A percentile compares a stretch with the other conserved stretches of the same genome.
Conservation (phyloP, 495 filamentous ascomycete genomes). For the Aspergillus steynii region DNA sequence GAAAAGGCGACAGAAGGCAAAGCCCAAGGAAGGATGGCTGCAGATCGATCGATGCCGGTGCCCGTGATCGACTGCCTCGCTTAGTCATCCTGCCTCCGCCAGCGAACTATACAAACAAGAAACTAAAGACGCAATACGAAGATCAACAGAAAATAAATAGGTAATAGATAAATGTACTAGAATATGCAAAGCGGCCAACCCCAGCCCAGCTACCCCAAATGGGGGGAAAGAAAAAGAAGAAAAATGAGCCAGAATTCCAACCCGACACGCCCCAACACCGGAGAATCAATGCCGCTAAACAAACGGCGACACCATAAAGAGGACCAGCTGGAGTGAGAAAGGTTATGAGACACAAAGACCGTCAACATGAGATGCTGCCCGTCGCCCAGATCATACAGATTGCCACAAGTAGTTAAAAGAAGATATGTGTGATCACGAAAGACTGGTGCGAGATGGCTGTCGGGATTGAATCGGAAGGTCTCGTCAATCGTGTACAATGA, state of each 20-base stretch:
- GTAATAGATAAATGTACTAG: background rate
- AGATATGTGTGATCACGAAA: background rate
- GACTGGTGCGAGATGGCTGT: background rate
- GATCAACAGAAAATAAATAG: background rate
- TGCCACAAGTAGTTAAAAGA: background rate
- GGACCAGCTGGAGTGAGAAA: background rate
- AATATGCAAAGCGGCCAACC: background rate
- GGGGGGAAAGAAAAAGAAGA: too few species aligned
- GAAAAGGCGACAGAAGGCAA: background rate
- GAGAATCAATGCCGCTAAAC: background rate
- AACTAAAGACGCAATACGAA: background rate
- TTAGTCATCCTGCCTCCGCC: background rate
- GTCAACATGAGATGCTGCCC: background rate
- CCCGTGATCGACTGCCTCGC: background rate
- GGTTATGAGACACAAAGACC: background rate
- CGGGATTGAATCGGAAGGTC: background rate
- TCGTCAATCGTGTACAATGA: background rate
- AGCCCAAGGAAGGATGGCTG: background rate
- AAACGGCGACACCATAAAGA: background rate
- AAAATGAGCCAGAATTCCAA: background rate
- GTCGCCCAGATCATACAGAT: background rate
- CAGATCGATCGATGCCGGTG: background rate
- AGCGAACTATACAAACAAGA: too few species aligned
- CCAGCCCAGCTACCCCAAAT: too few species aligned
- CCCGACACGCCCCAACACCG: background rate